A percentile compares a stretch with the other conserved stretches of the same genome.
phyloP scores from a whole-genome alignment of 306 rosid species.

The Amphicarpaea edgeworthii region DNA sequence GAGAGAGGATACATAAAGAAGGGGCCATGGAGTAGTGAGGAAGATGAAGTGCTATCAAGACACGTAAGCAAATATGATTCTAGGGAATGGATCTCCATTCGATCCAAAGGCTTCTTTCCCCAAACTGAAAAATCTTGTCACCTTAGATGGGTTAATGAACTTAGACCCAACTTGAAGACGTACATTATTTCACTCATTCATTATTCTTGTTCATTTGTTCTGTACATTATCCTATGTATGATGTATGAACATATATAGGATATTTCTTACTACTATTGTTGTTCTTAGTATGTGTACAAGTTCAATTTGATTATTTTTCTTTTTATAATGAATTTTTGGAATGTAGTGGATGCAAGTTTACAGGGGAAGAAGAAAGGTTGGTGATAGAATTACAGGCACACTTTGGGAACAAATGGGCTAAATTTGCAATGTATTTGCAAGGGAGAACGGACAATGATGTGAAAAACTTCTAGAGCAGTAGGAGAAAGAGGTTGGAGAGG shows the following conservation, averaged over 20 bases:
- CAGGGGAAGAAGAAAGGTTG: conserved; percentile 66
- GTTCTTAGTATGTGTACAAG: too few species aligned
- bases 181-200: conserved; percentile 1
- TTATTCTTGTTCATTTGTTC: too few species aligned
- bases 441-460: conserved; percentile 79
- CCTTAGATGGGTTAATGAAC: conserved; percentile 72
- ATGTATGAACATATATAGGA: too few species aligned
- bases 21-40: conserved; percentile 72
- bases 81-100: conserved; percentile 78
- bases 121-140: conserved; percentile 71
- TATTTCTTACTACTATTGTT: too few species aligned
- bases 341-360: conserved; percentile 68
- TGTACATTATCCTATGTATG: too few species aligned
- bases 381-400: conserved; percentile 68
- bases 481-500: conserved; percentile 59
- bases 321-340: too few species aligned
- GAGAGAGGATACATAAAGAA: conserved; percentile 54
- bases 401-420: conserved; percentile 78
- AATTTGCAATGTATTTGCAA: conserved; percentile 60
- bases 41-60: conserved; percentile 62
- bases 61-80: conserved; percentile 63
- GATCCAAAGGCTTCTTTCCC: conserved; percentile 67
- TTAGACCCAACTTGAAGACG: conserved; percentile 66
- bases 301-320: too few species aligned
- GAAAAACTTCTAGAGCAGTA: conserved; percentile 73